Conservation (phyloP, 1,284 basidiomycete genomes). For the Neotropicomus parvogracilis region DNA sequence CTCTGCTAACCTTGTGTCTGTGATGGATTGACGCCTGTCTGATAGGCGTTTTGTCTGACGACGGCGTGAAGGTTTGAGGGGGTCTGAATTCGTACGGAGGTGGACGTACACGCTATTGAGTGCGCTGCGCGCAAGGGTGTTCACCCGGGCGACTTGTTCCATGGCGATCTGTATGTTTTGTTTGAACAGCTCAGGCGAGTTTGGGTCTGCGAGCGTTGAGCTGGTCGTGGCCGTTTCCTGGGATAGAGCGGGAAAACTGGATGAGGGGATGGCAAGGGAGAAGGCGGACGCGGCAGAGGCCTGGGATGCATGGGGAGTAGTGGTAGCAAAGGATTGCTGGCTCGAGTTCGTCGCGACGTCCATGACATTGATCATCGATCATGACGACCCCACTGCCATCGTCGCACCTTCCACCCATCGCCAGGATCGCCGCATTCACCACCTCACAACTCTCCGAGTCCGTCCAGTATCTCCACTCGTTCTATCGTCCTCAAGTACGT, state of each 20-base stretch:
- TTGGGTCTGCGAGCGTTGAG: slow-evolving; percentile 35
- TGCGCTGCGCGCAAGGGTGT: slow-evolving; percentile 37
- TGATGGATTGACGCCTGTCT: slow-evolving; percentile 35
- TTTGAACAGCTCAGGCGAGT: slow-evolving; percentile 46
- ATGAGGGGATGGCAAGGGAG: slow-evolving; percentile 19
- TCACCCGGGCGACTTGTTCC: slow-evolving; percentile 38
- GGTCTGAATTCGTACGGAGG: no score
- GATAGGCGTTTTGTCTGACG: slow-evolving; percentile 44
- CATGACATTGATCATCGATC: not conserved
- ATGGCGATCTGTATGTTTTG: slow-evolving; percentile 42
- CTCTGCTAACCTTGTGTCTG: slow-evolving; percentile 40
- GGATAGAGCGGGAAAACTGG: slow-evolving; percentile 26
- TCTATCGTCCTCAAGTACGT: slow-evolving; percentile 38
- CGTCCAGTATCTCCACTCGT: slow-evolving; percentile 26
- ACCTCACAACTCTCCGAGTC: slow-evolving; percentile 19
- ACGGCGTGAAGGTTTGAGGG: not conserved
- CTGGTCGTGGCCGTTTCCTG: slow-evolving; percentile 23
- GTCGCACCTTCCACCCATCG: slow-evolving; percentile 27
- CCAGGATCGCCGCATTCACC: slow-evolving; percentile 21
- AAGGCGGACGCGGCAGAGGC: slow-evolving; percentile 18
- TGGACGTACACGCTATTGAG: slow-evolving; percentile 41
- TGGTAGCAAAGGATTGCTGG: slow-evolving; percentile 7
- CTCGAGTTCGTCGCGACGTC: slow-evolving; percentile 13
- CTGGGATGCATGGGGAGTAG: slow-evolving; percentile 15
- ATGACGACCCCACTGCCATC: slow-evolving; percentile 20